Evolutionary conservation across 164 flowering plant genomes (phyloP).

Genomic region (Umbilicus rupestris): DNA sequence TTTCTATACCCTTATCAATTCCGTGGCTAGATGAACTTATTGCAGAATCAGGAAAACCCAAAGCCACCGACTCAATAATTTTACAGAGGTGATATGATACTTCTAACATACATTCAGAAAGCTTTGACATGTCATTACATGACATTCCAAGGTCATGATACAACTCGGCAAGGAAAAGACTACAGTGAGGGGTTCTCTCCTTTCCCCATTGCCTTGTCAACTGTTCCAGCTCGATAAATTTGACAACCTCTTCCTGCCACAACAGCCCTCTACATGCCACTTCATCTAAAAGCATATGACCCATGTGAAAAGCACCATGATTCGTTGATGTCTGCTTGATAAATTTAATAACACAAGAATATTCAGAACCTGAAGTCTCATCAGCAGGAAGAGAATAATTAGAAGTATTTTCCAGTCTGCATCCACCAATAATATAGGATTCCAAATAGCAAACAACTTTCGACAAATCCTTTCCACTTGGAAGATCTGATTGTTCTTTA

Average conservation of each 20-base stretch:
- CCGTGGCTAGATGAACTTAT: constrained; percentile 17
- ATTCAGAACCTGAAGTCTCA: constrained; percentile 28
- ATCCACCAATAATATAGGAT: constrained; percentile 44
- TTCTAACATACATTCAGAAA: constrained; percentile 42
- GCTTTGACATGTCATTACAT: constrained; percentile 28
- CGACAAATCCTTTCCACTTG: constrained; percentile 44
- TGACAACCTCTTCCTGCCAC: constrained; percentile 41
- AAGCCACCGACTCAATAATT: constrained; percentile 68
- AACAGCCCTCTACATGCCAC: constrained; percentile 32
- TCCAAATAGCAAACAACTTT: constrained; percentile 55
- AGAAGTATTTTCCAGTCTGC: constrained; percentile 22
- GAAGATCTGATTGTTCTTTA: constrained; percentile 60
- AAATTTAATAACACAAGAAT: constrained; percentile 41
- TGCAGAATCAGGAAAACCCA: constrained; percentile 31
- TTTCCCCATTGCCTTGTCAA: constrained; percentile 60
- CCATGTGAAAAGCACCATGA: constrained; percentile 75
- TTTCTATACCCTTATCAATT: constrained; percentile 15
- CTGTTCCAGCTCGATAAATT: constrained; percentile 80
- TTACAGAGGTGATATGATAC: constrained; percentile 82
- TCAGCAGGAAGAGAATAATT: constrained; percentile 17
- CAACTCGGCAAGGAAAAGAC: constrained; percentile 87
- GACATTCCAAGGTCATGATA: constrained; percentile 59
- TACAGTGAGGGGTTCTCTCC: constrained; percentile 67
- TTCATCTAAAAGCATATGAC: constrained; percentile 73
- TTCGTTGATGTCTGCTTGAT: constrained; percentile 43